These are phyloP conservation scores for Neonectria coccinea DNA, from an alignment of 2,329 filamentous ascomycete genomes.

Conservation along the genomic window DNA sequence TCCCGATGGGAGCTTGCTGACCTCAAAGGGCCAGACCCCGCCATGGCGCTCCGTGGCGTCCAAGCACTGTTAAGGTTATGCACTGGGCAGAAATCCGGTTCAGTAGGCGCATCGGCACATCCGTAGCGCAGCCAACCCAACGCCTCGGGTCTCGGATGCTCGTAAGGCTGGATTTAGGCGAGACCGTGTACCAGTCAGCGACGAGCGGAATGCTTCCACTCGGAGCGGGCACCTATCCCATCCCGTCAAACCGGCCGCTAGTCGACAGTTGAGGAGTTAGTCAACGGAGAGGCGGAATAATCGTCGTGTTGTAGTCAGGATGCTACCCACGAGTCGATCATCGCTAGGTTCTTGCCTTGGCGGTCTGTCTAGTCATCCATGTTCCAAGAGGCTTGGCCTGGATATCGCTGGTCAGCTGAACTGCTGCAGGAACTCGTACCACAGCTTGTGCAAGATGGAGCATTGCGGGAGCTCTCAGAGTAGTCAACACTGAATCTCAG, in stretches of 20 bases:
- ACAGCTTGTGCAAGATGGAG: too few species aligned
- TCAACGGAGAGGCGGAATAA: too few species aligned
- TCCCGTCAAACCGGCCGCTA: background rate
- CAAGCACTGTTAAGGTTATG: background rate
- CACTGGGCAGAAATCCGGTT: background rate
- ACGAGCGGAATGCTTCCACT: slow-evolving; percentile 1
- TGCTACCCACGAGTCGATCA: background rate
- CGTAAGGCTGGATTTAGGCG: slow-evolving; percentile 3
- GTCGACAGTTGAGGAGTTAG: background rate
- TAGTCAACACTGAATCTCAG: too few species aligned
- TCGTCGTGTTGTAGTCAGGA: background rate
- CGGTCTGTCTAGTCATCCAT: background rate
- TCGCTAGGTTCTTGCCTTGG: background rate
- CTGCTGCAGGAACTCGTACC: too few species aligned
- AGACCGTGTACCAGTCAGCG: background rate
- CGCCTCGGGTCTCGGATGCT: background rate
- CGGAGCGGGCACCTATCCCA: background rate
- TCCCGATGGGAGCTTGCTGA: background rate
- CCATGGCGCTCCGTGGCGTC: background rate
- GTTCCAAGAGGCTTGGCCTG: too few species aligned
- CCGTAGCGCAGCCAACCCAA: background rate
- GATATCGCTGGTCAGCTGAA: too few species aligned
- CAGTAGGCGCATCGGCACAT: background rate
- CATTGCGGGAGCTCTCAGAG: too few species aligned
- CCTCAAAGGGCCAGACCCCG: background rate